phyloP scores from a whole-genome alignment of 1,284 basidiomycete genomes.

The Apiotrichum akiyoshidainum region DNA sequence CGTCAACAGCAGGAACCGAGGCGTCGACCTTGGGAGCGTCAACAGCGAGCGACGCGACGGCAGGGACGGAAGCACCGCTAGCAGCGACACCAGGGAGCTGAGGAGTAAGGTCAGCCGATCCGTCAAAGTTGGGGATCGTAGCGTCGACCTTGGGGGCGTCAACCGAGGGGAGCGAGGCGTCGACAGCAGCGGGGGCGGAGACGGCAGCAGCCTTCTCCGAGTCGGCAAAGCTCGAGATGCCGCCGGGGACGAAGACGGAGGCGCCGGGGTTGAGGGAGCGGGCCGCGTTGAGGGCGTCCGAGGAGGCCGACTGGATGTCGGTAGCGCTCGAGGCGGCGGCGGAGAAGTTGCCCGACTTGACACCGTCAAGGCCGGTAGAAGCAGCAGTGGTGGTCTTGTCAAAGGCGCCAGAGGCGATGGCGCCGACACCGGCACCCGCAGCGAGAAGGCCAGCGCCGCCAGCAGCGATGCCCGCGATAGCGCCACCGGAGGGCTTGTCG shows the following conservation, averaged over 20 bases:
- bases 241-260: neutral
- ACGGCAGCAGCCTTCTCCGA: neutral
- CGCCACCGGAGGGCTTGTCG: neutral
- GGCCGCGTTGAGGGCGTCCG: conserved; percentile 5
- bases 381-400: neutral
- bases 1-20: neutral
- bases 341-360: neutral
- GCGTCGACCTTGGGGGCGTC: neutral
- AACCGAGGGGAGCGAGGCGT: neutral
- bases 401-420: neutral
- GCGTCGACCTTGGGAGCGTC: too few species aligned
- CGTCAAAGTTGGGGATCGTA: neutral
- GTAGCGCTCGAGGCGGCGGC: neutral
- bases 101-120: too few species aligned
- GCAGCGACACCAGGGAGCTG: too few species aligned
- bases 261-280: neutral
- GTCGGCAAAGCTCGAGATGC: neutral
- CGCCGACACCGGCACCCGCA: neutral
- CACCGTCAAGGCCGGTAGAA: neutral
- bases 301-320: neutral
- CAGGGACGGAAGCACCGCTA: neutral
- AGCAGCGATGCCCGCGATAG: neutral
- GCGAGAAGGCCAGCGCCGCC: conserved; percentile 1
- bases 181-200: neutral
- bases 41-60: neutral